A percentile compares a stretch with the other conserved stretches of the same genome.
These are phyloP conservation scores for Aspergillus hancockii DNA, from an alignment of 495 filamentous ascomycete species.

Conservation along the genomic window DNA sequence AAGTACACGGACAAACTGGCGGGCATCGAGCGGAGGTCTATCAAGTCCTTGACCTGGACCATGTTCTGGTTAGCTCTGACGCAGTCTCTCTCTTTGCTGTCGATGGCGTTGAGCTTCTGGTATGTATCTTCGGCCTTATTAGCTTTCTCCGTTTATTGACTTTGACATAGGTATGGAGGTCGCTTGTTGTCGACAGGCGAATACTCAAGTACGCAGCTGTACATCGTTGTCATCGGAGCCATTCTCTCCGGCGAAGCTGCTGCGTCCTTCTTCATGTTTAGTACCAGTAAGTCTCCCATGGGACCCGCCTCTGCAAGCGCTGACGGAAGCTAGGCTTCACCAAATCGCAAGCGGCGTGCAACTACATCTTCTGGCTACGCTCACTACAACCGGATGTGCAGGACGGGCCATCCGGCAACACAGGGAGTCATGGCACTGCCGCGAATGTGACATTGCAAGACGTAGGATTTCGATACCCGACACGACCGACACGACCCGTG, in stretches of 20 bases:
- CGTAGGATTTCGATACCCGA: conserved; percentile 15
- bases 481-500: neutral
- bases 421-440: conserved; percentile 14
- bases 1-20: conserved; percentile 51
- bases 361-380: conserved; percentile 48
- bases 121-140: conserved; percentile 32
- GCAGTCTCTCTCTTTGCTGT: conserved; percentile 30
- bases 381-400: conserved; percentile 33
- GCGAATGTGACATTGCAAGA: conserved; percentile 5
- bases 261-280: conserved; percentile 46
- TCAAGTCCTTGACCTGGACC: conserved; percentile 20
- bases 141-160: neutral
- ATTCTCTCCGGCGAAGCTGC: conserved; percentile 51
- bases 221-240: conserved; percentile 52
- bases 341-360: conserved; percentile 43
- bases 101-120: conserved; percentile 51
- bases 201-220: conserved; percentile 48
- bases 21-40: conserved; percentile 34
- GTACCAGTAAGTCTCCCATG: conserved; percentile 20
- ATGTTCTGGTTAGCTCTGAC: conserved; percentile 16
- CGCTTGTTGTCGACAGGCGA: conserved; percentile 44
- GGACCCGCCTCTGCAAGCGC: neutral
- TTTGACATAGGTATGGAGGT: neutral
- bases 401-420: conserved; percentile 26
- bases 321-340: conserved; percentile 31